These are phyloP conservation scores for Alternaria sp. DNA, from an alignment of 2,329 filamentous ascomycete genomes.

Conservation along the genomic window DNA sequence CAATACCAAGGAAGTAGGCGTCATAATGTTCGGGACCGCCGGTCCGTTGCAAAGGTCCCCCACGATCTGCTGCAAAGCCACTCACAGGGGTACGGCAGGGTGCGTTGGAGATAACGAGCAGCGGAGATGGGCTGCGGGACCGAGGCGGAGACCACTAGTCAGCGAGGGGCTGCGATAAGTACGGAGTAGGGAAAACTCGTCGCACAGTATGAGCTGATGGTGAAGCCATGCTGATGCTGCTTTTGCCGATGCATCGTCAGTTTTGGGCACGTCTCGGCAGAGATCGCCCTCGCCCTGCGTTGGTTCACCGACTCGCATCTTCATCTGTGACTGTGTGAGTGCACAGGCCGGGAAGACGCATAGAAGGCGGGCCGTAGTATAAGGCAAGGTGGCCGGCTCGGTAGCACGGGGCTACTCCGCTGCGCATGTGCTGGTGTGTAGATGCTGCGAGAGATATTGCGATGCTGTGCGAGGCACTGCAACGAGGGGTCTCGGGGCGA, in stretches of 20 bases:
- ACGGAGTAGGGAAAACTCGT: conserved; percentile 13
- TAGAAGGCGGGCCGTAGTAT: conserved; percentile 29
- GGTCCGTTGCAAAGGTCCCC: conserved; percentile 30
- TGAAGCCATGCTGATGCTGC: conserved; percentile 3
- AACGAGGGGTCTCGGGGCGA: conserved; percentile 6
- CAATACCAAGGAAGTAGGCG: conserved; percentile 15
- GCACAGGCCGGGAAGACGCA: conserved; percentile 21
- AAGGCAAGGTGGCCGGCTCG: conserved; percentile 13
- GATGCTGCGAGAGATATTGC: conserved; percentile 25
- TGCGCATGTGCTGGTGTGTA: conserved; percentile 1
- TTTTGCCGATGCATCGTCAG: conserved; percentile 14
- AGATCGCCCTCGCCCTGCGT: conserved; percentile 15
- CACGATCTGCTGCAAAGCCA: conserved; percentile 33
- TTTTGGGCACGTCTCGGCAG: conserved; percentile 13
- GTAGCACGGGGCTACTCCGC: conserved; percentile 14
- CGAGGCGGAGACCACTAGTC: conserved; percentile 13
- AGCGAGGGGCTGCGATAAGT: conserved; percentile 15
- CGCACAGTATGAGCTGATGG: conserved; percentile 13
- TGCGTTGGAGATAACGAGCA: conserved; percentile 21
- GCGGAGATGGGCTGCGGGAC: conserved; percentile 22
- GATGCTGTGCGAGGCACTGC: conserved; percentile 12
- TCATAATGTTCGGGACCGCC: conserved; percentile 25
- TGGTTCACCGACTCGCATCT: conserved; percentile 23
- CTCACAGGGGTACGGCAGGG: conserved; percentile 32
- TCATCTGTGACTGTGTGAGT: conserved; percentile 13